phyloP scores from a whole-genome alignment of 192 early-diverging fungal genomes.

The Pecoramyces ruminantium region DNA sequence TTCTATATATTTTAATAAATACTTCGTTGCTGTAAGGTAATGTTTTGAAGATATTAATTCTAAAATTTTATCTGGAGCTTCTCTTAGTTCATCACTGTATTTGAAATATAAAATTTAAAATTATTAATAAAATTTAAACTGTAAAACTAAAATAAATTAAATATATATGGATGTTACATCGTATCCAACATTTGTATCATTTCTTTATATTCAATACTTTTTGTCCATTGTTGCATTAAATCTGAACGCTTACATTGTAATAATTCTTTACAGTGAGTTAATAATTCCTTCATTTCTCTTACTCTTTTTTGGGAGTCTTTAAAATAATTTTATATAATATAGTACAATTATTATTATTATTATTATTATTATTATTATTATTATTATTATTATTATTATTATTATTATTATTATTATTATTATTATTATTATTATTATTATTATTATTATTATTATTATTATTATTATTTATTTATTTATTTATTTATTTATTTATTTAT shows the following conservation, averaged over 20 bases:
- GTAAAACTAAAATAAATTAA: too few species aligned
- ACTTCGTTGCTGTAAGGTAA: slow-evolving; percentile 25
- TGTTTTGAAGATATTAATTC: slow-evolving; percentile 22
- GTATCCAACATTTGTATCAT: slow-evolving; percentile 34
- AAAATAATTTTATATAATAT: background rate
- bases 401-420: too few species aligned
- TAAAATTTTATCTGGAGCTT: slow-evolving; percentile 22
- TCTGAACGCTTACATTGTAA: slow-evolving; percentile 40
- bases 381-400: too few species aligned
- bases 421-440: too few species aligned
- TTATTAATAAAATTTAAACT: too few species aligned
- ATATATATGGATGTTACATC: slow-evolving; percentile 9
- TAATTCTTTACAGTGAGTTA: slow-evolving; percentile 20
- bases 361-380: too few species aligned
- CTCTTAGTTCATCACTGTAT: slow-evolving; percentile 26
- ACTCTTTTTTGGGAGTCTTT: slow-evolving; percentile 13
- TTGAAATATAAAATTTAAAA: background rate
- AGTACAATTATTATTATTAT: too few species aligned
- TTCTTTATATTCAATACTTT: slow-evolving; percentile 38
- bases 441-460: too few species aligned
- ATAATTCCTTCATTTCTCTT: slow-evolving; percentile 14
- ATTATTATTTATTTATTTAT: too few species aligned
- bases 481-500: too few species aligned
- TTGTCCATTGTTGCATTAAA: slow-evolving; percentile 37
- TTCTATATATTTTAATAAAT: slow-evolving; percentile 12